Evolutionary conservation across 1,284 basidiomycete species (phyloP), one percentile per base, ranked within the genome.

Genomic region (Ustilago cynodontis): DNA sequence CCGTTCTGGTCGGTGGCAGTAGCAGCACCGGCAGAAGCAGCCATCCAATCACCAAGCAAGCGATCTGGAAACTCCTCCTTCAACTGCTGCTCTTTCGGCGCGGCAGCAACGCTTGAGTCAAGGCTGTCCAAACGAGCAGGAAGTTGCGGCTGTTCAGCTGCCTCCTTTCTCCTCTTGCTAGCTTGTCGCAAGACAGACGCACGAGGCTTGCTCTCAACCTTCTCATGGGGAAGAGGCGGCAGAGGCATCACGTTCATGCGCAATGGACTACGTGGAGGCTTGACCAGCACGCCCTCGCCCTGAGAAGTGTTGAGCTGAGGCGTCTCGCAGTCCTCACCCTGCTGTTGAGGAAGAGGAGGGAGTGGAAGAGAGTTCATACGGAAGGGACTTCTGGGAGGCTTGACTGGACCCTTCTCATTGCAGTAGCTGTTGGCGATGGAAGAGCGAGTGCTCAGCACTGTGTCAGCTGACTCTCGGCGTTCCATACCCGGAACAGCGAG

Each of bases 41-140:
- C 37, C 70, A 72, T 63, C 70, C 70, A 77, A 37, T 77, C 70
- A 7, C 74, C 70, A 6, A 72, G 59, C 14, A 77, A 59, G n/a
- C 64, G 63, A 2, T 68, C 47, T 5, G 71, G 71, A 16, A 73
- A 73, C n/a, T 69, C 71, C 49, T 68, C 66, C 29, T 45, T 56
- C 24, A 65, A 13, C 55, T 65, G 65, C 43, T 18, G 26, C 41
- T 64, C 64, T 31, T 55, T 51, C 9, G 69, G 74, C 26, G 74
- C 74, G 3, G 69, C 73, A 0, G 69, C 69, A 3, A 76, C 73
- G n/a, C 24, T 20, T 3, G 52, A 29, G 2, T 77, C 74, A 2
- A 77, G 57, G 49, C 70, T 77, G 37, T 52, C 64, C 7, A 70
- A 41, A 2, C 74, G 65, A 7, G 54, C 59, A 5, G 74, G 74